Evolutionary conservation across 192 early-diverging fungal species (phyloP).

Genomic region (Backusella sp.): DNA sequence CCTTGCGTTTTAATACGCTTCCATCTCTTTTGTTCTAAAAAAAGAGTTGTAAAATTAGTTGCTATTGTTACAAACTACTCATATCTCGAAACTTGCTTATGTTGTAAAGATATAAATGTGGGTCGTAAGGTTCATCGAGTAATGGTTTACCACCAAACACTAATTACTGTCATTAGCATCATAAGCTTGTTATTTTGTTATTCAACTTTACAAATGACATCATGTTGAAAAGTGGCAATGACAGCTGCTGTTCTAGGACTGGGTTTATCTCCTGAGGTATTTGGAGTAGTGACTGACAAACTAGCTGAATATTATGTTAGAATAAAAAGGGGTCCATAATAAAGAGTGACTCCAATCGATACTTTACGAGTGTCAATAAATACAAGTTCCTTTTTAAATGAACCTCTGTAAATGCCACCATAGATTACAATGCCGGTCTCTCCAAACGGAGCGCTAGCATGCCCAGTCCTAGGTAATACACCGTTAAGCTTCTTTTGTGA

Average conservation of each 20-base stretch:
- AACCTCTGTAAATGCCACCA: constrained; percentile 22
- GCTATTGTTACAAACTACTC: neutral
- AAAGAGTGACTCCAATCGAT: neutral
- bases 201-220: constrained; percentile 37
- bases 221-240: constrained; percentile 38
- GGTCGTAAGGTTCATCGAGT: constrained; percentile 31
- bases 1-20: constrained; percentile 34
- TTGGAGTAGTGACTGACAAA: constrained; percentile 11
- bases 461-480: constrained; percentile 19
- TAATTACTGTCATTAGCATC: constrained; percentile 9
- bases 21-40: constrained; percentile 42
- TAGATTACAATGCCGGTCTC: constrained; percentile 10
- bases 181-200: neutral
- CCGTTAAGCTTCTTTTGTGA: constrained; percentile 21
- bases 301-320: neutral
- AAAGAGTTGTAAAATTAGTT: neutral
- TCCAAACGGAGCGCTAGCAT: constrained; percentile 13
- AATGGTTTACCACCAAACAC: constrained; percentile 36
- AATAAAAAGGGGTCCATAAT: neutral
- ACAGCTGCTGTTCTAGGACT: constrained; percentile 38
- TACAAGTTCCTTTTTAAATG: constrained; percentile 18
- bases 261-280: constrained; percentile 39
- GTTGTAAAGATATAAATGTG: constrained; percentile 32
- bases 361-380: constrained; percentile 20
- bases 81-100: constrained; percentile 19